Evolutionary conservation across 192 early-diverging fungal species (phyloP).

Genomic region (Linnemannia elongata): DNA sequence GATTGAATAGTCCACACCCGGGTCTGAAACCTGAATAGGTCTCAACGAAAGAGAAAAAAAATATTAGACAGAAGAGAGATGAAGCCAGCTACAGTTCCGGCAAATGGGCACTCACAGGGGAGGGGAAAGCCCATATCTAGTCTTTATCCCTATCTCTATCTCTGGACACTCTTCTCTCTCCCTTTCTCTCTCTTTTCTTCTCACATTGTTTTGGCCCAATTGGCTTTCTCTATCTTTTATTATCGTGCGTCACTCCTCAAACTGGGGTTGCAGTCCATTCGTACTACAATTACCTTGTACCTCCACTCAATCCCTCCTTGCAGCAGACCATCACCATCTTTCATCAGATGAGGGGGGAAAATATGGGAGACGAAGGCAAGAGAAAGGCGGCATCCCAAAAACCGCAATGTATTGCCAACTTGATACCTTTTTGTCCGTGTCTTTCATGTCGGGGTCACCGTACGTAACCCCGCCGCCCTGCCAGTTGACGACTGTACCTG

Average conservation of each 20-base stretch:
- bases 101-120: constrained; percentile 1
- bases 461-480: neutral
- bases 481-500: neutral
- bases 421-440: constrained; percentile 1
- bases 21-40: neutral
- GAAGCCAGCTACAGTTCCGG: neutral
- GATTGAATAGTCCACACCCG: neutral
- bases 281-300: neutral
- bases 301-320: neutral
- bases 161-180: too few relatives aligned
- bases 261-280: too few relatives aligned
- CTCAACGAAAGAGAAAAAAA: neutral
- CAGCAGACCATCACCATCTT: neutral
- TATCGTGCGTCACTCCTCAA: neutral
- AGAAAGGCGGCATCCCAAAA: constrained; percentile 6
- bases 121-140: neutral
- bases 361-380: neutral
- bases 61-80: neutral
- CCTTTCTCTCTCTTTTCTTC: neutral
- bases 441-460: constrained; percentile 1
- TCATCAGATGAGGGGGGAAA: neutral
- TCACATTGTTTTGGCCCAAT: neutral
- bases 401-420: neutral
- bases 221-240: neutral
- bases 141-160: neutral